Evolutionary conservation across 768 basidiomycete species (phyloP), one percentile per base, ranked within the genome.

Genomic region (Podaxis rugospora): DNA sequence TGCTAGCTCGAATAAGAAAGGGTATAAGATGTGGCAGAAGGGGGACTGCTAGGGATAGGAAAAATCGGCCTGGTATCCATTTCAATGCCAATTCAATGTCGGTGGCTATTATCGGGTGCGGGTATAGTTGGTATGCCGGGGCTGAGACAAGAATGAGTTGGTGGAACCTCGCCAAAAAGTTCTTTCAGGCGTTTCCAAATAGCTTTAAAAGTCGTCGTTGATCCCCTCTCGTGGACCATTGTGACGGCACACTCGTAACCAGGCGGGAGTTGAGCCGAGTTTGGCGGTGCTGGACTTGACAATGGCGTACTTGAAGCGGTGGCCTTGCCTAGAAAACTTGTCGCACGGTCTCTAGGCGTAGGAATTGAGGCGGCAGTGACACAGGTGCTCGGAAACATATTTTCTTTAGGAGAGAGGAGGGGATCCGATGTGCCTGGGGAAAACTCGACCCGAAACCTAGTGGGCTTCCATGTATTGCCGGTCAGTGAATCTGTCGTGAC

Each of bases 171-270:
- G 37, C 74, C 76, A 84, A 92, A 94, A 64, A 85, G 82, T 42
- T 86, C 84, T 68, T 87, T 83, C 65, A 95, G 71, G 64, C 83
- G 82, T 68, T 83, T 83, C 78, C 89, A 92, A 10, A 94, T 78
- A 4, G 80, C 76, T 72, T 87, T 88, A 78, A 97, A 96, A 50
- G 90, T 88, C 57, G 92, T 89, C 69, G 90, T 81, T 5, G 93
- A 92, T 25, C 95, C 95, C 73, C 94, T 97, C 78, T 97, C 95
- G 64, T 92, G 87, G 23, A 91, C 82, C 66, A 98, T 75, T 57
- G 87, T 85, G 63, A 95, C 82, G 46, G 85, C 85, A 46, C 89
- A 90, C 58, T 68, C 63, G 65, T 75, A 76, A 1, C 76, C 80
- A 11, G 71, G 69, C 11, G 79, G 77, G 44, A 76, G 57, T 32